Evolutionary conservation across 192 early-diverging fungal genomes (phyloP).

Genomic region (Backusella macrospora): DNA sequence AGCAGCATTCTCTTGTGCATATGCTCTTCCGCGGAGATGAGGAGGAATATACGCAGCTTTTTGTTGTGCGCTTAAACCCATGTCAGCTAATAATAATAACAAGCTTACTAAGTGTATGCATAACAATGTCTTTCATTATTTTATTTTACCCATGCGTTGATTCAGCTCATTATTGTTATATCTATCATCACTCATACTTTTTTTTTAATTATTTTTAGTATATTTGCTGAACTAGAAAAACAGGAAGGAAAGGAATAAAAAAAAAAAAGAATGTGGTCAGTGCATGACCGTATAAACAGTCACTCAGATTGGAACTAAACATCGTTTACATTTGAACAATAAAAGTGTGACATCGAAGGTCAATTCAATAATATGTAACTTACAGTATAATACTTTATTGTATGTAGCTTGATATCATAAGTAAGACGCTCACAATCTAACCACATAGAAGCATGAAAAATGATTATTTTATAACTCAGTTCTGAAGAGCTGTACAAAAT

Average conservation of each 20-base stretch:
- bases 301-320: no score
- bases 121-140: neutral
- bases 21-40: constrained; percentile 48
- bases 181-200: constrained; percentile 18
- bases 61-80: constrained; percentile 50
- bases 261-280: constrained; percentile 7
- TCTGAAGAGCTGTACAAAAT: no score
- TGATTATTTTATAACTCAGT: no score
- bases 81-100: constrained; percentile 56
- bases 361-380: no score
- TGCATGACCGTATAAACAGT: neutral
- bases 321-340: no score
- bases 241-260: neutral
- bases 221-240: neutral
- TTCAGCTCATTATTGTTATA: constrained; percentile 9
- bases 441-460: no score
- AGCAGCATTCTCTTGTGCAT: constrained; percentile 32
- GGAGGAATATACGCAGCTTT: constrained; percentile 64
- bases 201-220: neutral
- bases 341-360: no score
- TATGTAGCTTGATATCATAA: no score
- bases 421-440: no score
- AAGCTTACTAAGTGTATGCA: neutral
- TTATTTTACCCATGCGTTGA: constrained; percentile 18
- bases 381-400: no score